These are phyloP conservation scores for Pascua sp. DNA, from an alignment of 1,284 basidiomycete species.

Conservation along the genomic window DNA sequence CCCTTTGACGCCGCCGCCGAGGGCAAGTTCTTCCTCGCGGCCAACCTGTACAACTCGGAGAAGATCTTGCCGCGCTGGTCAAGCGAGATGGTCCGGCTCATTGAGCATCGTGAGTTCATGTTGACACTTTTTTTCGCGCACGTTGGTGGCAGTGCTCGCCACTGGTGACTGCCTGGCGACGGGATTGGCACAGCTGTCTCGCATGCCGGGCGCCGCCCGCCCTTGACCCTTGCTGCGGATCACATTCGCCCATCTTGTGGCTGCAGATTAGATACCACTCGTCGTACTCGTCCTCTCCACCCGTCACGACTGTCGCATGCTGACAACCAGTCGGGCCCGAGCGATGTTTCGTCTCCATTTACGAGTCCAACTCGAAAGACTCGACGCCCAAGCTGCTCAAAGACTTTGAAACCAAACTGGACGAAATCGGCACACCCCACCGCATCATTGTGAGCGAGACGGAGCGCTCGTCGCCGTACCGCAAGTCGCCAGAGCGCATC, in stretches of 20 bases:
- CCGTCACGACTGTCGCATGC: no score
- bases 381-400: constrained; percentile 50
- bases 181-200: background rate
- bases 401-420: constrained; percentile 46
- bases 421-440: constrained; percentile 37
- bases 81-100: constrained; percentile 19
- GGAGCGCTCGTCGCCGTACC: constrained; percentile 38
- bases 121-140: background rate
- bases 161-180: no score
- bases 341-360: constrained; percentile 59
- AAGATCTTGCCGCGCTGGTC: constrained; percentile 24
- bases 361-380: constrained; percentile 58
- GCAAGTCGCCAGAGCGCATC: constrained; percentile 52
- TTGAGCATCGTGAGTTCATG: constrained; percentile 25
- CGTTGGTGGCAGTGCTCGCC: background rate
- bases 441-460: constrained; percentile 46
- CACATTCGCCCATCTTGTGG: no score
- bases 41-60: constrained; percentile 36
- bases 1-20: constrained; percentile 10
- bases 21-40: constrained; percentile 30
- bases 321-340: constrained; percentile 51
- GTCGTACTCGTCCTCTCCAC: no score
- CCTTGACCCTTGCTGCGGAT: background rate
- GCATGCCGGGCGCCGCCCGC: background rate
- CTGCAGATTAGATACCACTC: no score